Evolutionary conservation across 352 stramenopile species (phyloP).

Genomic region (Phytophthora fragariaefolia): DNA sequence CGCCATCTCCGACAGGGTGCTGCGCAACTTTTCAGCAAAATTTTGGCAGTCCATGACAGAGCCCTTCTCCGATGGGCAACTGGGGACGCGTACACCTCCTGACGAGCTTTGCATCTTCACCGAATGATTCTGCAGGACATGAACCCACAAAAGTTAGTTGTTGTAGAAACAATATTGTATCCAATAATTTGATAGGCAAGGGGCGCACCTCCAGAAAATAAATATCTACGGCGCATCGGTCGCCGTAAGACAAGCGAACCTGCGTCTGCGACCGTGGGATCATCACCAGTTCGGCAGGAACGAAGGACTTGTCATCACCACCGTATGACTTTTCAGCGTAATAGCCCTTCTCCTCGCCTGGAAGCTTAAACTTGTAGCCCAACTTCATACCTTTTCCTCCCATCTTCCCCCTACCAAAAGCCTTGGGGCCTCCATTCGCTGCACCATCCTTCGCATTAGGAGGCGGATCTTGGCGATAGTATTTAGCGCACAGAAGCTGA

Average conservation of each 20-base stretch:
- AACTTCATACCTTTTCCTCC: slow-evolving; percentile 88
- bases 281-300: slow-evolving; percentile 81
- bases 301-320: slow-evolving; percentile 87
- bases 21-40: slow-evolving; percentile 87
- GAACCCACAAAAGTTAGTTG: slow-evolving; percentile 15
- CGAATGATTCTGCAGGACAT: slow-evolving; percentile 66
- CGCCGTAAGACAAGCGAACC: slow-evolving; percentile 82
- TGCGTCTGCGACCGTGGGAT: slow-evolving; percentile 88
- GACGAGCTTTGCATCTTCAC: slow-evolving; percentile 87
- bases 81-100: slow-evolving; percentile 78
- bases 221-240: slow-evolving; percentile 90
- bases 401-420: slow-evolving; percentile 72
- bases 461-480: slow-evolving; percentile 71
- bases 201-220: slow-evolving; percentile 87
- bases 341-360: slow-evolving; percentile 85
- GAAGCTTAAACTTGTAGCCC: slow-evolving; percentile 89
- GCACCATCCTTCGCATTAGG: slow-evolving; percentile 48
- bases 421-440: slow-evolving; percentile 46
- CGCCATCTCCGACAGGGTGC: slow-evolving; percentile 87
- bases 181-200: not conserved
- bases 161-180: not conserved
- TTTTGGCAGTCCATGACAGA: slow-evolving; percentile 72
- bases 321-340: slow-evolving; percentile 88
- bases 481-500: slow-evolving; percentile 86
- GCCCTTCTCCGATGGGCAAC: slow-evolving; percentile 75